A percentile compares a stretch with the other conserved stretches of the same genome.
These are phyloP conservation scores for Anthracocystis walkeri DNA, from an alignment of 1,284 basidiomycete genomes.

Conservation along the genomic window DNA sequence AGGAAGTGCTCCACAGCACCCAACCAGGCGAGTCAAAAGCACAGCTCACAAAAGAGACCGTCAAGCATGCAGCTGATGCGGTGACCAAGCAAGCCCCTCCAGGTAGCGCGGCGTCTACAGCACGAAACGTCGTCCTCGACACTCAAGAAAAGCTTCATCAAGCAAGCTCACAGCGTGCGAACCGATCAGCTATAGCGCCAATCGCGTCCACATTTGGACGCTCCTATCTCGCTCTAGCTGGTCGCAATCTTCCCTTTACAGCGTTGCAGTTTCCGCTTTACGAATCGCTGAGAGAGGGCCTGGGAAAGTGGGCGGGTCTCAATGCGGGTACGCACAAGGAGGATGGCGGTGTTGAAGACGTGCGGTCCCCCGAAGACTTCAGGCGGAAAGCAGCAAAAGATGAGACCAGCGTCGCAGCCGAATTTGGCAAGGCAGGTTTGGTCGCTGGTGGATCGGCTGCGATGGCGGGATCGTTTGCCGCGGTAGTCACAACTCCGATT, in stretches of 20 bases:
- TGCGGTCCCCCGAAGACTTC: constrained; percentile 36
- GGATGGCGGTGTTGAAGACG: constrained; percentile 46
- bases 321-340: constrained; percentile 46
- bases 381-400: constrained; percentile 20
- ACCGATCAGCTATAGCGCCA: constrained; percentile 20
- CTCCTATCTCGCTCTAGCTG: constrained; percentile 58
- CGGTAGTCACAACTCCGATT: constrained; percentile 55
- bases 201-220: constrained; percentile 36
- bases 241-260: constrained; percentile 64
- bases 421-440: constrained; percentile 51
- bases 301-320: constrained; percentile 46
- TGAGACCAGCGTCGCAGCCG: constrained; percentile 26
- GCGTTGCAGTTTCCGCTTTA: constrained; percentile 65
- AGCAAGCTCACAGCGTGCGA: constrained; percentile 5
- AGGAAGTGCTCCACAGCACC: constrained; percentile 22
- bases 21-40: constrained; percentile 14
- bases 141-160: constrained; percentile 24
- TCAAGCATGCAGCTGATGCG: constrained; percentile 35
- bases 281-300: constrained; percentile 45
- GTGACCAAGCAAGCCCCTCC: constrained; percentile 36
- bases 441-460: constrained; percentile 54
- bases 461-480: constrained; percentile 50
- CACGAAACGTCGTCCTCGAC: constrained; percentile 37
- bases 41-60: constrained; percentile 25
- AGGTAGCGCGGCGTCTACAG: constrained; percentile 43